Evolutionary conservation across 169 alveolate genomes (phyloP).

Genomic region (Babesia divergens): DNA sequence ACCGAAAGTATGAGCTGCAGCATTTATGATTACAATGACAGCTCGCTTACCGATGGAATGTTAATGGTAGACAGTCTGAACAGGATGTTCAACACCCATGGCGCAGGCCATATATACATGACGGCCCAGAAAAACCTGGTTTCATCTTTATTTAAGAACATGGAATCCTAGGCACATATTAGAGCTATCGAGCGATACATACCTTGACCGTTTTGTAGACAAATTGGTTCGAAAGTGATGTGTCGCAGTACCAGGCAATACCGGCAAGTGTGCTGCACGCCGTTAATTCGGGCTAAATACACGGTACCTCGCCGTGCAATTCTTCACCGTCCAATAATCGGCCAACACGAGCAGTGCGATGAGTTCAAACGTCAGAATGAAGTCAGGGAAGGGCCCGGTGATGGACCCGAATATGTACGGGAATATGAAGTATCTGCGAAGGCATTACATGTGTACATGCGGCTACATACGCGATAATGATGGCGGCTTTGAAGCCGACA

Average conservation of each 20-base stretch:
- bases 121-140: constrained; percentile 38
- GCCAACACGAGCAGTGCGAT: background rate
- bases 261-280: constrained; percentile 24
- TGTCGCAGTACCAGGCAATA: constrained; percentile 43
- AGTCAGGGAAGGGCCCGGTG: constrained; percentile 37
- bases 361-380: constrained; percentile 17
- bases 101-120: constrained; percentile 28
- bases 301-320: constrained; percentile 23
- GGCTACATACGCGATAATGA: constrained; percentile 24
- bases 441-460: background rate
- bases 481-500: constrained; percentile 27
- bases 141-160: constrained; percentile 37
- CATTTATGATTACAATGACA: background rate
- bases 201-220: constrained; percentile 20
- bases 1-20: constrained; percentile 35
- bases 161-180: constrained; percentile 4
- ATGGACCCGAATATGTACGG: constrained; percentile 35
- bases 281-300: background rate
- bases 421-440: constrained; percentile 23
- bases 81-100: constrained; percentile 31
- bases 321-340: constrained; percentile 44
- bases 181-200: background rate
- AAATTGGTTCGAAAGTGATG: background rate
- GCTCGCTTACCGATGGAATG: constrained; percentile 13
- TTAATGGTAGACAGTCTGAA: constrained; percentile 20